Percentiles rank a stretch among this genome's conserved stretches.
phyloP scores from a whole-genome alignment of 2,329 filamentous ascomycete genomes.

The Alternaria ethzedia region DNA sequence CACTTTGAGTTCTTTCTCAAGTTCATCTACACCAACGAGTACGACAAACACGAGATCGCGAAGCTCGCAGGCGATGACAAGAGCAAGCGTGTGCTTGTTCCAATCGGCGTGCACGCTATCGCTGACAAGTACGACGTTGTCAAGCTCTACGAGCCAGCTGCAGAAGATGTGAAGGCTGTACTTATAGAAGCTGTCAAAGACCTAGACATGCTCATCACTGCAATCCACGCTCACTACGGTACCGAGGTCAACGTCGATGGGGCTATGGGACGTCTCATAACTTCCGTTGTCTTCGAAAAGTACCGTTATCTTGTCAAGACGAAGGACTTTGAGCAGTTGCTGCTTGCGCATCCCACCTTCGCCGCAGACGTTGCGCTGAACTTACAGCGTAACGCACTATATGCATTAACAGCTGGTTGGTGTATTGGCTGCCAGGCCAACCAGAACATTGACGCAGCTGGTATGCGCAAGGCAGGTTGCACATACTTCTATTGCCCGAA shows the following conservation, averaged over 20 bases:
- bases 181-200: neutral
- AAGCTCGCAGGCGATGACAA: neutral
- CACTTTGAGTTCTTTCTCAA: neutral
- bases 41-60: neutral
- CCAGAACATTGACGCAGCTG: too few species aligned
- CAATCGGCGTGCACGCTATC: neutral
- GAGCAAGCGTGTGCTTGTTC: neutral
- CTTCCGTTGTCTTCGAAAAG: neutral
- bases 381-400: too few species aligned
- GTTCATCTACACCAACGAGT: neutral
- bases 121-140: neutral
- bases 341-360: neutral
- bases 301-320: accelerated
- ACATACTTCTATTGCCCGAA: too few species aligned
- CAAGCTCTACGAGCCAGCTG: neutral
- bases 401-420: too few species aligned
- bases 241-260: neutral
- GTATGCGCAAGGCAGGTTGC: too few species aligned
- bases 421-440: too few species aligned
- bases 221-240: neutral
- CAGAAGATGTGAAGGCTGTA: neutral
- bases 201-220: neutral
- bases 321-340: too few species aligned
- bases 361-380: too few species aligned
- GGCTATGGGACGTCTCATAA: neutral